A percentile compares a stretch with the other conserved stretches of the same genome.
These are phyloP conservation scores for Hypoxylon subgilvum DNA, from an alignment of 495 filamentous ascomycete genomes.

Conservation along the genomic window DNA sequence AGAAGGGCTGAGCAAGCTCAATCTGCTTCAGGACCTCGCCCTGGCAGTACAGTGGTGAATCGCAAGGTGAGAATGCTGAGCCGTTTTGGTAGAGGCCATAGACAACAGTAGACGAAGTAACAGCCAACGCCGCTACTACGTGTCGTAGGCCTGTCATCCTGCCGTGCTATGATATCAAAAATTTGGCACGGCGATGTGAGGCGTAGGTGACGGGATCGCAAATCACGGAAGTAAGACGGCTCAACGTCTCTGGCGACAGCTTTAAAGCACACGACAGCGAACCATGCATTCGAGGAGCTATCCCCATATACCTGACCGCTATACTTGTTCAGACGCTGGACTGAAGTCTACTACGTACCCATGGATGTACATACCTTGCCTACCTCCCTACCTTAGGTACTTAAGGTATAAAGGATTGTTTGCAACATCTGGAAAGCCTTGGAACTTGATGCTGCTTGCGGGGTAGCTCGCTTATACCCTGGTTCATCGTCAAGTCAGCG, in stretches of 20 bases:
- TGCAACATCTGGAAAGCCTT: not conserved
- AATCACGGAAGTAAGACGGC: not conserved
- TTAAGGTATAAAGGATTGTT: not conserved
- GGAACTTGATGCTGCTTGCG: slow-evolving; percentile 16
- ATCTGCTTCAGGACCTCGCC: slow-evolving; percentile 56
- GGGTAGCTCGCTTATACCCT: slow-evolving; percentile 13
- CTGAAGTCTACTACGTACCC: too few relatives aligned
- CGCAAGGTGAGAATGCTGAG: slow-evolving; percentile 53
- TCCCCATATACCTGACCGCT: too few relatives aligned
- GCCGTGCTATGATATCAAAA: slow-evolving; percentile 8
- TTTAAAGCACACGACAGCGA: too few relatives aligned
- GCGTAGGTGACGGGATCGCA: not conserved
- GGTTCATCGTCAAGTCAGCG: not conserved
- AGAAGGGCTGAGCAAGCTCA: slow-evolving; percentile 55
- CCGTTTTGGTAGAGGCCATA: slow-evolving; percentile 54
- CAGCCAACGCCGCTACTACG: slow-evolving; percentile 33
- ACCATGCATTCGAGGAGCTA: too few relatives aligned
- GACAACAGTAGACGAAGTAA: slow-evolving; percentile 26
- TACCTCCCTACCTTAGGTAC: slow-evolving; percentile 1
- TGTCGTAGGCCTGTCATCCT: slow-evolving; percentile 21
- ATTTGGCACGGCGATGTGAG: not conserved
- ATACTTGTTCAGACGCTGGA: too few relatives aligned
- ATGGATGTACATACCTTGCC: too few relatives aligned
- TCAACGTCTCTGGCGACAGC: too few relatives aligned
- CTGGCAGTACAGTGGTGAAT: slow-evolving; percentile 57